Evolutionary conservation across 2,329 filamentous ascomycete species (phyloP), one percentile per base, ranked within the genome.

Genomic region (Fusarium abutilonis): DNA sequence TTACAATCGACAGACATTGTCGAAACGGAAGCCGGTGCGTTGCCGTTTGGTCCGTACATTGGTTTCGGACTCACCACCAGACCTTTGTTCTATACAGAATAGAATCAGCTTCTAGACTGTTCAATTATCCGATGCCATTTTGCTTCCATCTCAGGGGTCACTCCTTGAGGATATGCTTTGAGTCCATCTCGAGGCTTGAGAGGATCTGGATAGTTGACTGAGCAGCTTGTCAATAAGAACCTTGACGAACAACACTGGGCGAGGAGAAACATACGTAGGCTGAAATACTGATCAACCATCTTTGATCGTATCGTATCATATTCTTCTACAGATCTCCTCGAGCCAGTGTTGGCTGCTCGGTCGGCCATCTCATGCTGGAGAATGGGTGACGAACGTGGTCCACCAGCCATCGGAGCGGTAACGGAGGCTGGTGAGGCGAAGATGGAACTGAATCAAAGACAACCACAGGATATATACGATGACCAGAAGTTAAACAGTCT

Each of bases 211-310:
- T 80, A 82, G 28, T 47, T 64, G 15, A 62, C 67, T 71, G 28
- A 15, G 42, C 13, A 39, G 5, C 11, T 52, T 34, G 52, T 70
- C 31, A 72, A 61, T 15, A 23, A 38, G 32, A 32, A 17, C 34
- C 9, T 35, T 10, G 14, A 26, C 26, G 21, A n/a, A 38, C 26
- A 13, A 26, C 9, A n/a, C 9, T 32, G 35, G 40, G 17, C 3
- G 9, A 15, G 14, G 21, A 19, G 19, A 40, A 4, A 63, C 78
- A 64, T 70, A 83, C 83, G 73, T 6, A 78, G 76, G 50, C 77
- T 80, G 66, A 84, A 84, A 9, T 76, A 74, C 39, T 76, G 75
- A 59, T 85, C 82, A 1, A 72, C 54, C 1, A 85, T 74, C 17
- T 70, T 77, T 3, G 72, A 53, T 39, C 74, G 78, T 9, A 72